Conservation (phyloP, 148 eudicot genomes). For the Rhododendron vialii region DNA sequence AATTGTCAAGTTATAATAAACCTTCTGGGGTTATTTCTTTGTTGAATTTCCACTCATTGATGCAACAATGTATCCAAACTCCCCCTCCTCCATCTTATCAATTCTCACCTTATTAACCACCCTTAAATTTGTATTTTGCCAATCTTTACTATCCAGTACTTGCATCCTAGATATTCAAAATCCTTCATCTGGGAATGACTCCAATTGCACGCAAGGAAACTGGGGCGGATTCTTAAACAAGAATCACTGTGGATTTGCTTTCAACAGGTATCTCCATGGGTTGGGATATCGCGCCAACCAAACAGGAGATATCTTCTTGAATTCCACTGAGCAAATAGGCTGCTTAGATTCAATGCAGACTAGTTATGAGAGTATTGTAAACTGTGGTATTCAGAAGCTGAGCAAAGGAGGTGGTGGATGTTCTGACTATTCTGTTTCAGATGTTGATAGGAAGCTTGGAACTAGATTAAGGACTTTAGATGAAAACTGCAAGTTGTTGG, state of each 20-base stretch:
- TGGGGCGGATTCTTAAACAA: constrained; percentile 32
- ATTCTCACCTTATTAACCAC: constrained; percentile 8
- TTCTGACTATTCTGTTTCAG: constrained; percentile 30
- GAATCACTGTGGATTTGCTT: constrained; percentile 23
- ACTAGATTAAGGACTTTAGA: constrained; percentile 10
- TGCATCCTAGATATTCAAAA: constrained; percentile 26
- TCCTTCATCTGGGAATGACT: constrained; percentile 8
- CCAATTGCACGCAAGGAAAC: constrained; percentile 18
- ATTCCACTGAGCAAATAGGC: constrained; percentile 21
- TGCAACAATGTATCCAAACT: background rate
- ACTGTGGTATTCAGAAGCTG: constrained; percentile 43
- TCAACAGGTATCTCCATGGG: constrained; percentile 23
- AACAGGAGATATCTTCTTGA: constrained; percentile 35
- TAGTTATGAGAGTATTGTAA: background rate
- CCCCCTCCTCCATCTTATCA: background rate
- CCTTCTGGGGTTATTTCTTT: background rate
- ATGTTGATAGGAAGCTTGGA: constrained; percentile 26
- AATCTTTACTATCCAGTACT: background rate
- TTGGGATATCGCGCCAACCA: constrained; percentile 20
- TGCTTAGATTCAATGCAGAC: constrained; percentile 21
- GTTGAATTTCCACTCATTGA: background rate
- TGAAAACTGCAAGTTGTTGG: constrained; percentile 27
- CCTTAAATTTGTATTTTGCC: constrained; percentile 7
- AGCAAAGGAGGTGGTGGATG: constrained; percentile 35
- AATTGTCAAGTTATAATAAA: background rate